These are phyloP conservation scores for Galerina marginata DNA, from an alignment of 768 basidiomycete genomes.

Conservation along the genomic window DNA sequence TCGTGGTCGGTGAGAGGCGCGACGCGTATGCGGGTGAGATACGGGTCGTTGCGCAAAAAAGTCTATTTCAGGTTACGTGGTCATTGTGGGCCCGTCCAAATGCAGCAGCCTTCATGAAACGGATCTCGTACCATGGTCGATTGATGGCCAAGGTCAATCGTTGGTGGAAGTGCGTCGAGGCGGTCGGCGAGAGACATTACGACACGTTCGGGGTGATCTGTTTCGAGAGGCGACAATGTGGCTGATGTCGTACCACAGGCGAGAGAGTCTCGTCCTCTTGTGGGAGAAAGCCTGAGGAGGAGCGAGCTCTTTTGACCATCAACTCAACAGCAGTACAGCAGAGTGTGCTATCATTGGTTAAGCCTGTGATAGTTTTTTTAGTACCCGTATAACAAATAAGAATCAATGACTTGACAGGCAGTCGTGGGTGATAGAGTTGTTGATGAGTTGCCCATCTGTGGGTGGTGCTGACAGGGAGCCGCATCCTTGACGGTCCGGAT, in stretches of 20 bases:
- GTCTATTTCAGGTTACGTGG: conserved; percentile 21
- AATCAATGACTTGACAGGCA: too few relatives aligned
- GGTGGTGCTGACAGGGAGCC: too few relatives aligned
- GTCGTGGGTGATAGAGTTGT: too few relatives aligned
- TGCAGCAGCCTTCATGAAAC: background rate
- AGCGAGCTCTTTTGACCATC: too few relatives aligned
- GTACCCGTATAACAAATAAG: too few relatives aligned
- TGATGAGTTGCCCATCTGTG: too few relatives aligned
- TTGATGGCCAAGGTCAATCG: conserved; percentile 6
- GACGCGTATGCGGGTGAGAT: conserved; percentile 28
- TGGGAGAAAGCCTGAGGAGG: too few relatives aligned
- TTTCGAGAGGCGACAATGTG: background rate
- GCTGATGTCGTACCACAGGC: background rate
- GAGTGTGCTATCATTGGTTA: too few relatives aligned
- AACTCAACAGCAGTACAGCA: too few relatives aligned
- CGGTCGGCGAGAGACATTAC: conserved; percentile 5
- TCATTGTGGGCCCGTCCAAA: background rate
- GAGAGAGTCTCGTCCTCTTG: background rate
- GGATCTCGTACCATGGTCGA: conserved; percentile 3
- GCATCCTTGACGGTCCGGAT: too few relatives aligned
- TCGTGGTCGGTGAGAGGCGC: conserved; percentile 29
- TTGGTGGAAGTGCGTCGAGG: conserved; percentile 5
- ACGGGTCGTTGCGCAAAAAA: conserved; percentile 36
- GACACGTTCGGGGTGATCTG: background rate
- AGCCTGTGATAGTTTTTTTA: too few relatives aligned